Evolutionary conservation across 1,139 yeast species (phyloP), one percentile per base, ranked within the genome.

Genomic region (Blastobotrys ciferrii): DNA sequence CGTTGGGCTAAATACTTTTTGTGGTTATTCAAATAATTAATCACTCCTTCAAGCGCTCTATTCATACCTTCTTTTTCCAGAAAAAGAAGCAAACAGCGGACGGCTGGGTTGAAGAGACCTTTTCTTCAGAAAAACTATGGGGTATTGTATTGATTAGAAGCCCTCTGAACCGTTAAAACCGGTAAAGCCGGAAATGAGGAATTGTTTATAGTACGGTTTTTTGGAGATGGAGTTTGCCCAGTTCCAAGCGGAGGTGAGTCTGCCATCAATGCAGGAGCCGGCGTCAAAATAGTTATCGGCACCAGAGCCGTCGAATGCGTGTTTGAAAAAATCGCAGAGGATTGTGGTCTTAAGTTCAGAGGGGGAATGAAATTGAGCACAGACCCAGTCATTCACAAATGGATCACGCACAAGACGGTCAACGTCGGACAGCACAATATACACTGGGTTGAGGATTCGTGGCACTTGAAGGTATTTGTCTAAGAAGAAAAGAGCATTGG

Each of bases 401-500:
- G 74, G 72, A 55, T 84, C 88, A 20, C 69, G 62, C 2, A 71
- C 72, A 23, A 63, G 59, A 32, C 69, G 71, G 42, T 81, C 84
- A 45, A 84, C 74, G 52, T 77, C 73, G 50, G 72, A 63, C 33
- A 84, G 62, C 37, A 79, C 78, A 36, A 74, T 71, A 58, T 80
- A 84, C 43, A 84, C 79, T 1, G 92, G 92, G 38, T 81, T 83
- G 56, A 84, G 65, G 43, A 84, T 83, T 41, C 82, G 74, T 25
- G 91, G 91, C 2, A 84, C 86, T 63, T 84, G 91, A 28, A 82
- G 76, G 60, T 84, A 84, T 63, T 84, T 84, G 66, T 84, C 91
- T 45, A 84, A 65, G 69, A 84, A 84, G 63, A 83, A 82, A 51
- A 84, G 64, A 0, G 91, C 88, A 62, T 84, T 84, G 1, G 92